phyloP scores from a whole-genome alignment of 2,329 filamentous ascomycete genomes.

The Pseudocercospora cruenta region DNA sequence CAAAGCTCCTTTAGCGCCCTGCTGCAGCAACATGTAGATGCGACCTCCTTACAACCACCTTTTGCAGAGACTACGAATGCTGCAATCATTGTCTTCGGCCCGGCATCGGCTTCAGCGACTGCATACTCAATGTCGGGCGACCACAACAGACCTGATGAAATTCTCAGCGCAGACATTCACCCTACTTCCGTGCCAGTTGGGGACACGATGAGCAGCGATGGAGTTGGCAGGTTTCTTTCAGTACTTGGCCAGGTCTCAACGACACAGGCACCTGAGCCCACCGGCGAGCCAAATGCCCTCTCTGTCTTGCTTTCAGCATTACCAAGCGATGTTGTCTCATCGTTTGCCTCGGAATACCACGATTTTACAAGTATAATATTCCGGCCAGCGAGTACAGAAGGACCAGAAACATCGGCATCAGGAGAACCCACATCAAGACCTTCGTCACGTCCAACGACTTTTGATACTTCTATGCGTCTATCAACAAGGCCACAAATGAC shows the following conservation, averaged over 20 bases:
- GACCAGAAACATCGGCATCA: not conserved
- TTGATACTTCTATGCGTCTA: not conserved
- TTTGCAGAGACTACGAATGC: not conserved
- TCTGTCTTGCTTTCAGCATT: slow-evolving; percentile 16
- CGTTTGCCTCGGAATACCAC: slow-evolving; percentile 15
- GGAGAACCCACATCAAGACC: not conserved
- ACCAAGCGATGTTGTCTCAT: slow-evolving; percentile 16
- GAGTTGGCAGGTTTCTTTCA: not conserved
- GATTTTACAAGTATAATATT: not conserved
- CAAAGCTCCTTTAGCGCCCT: slow-evolving; percentile 1
- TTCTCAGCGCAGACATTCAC: not conserved
- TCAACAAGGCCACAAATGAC: not conserved
- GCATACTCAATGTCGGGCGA: slow-evolving; percentile 3
- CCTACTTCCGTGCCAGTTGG: not conserved
- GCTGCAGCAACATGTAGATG: not conserved
- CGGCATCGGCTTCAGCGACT: not conserved
- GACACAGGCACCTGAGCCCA: slow-evolving; percentile 8
- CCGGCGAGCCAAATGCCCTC: slow-evolving; percentile 14
- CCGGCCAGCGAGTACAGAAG: not conserved
- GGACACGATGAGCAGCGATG: not conserved
- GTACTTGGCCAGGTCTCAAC: not conserved
- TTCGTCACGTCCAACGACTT: not conserved
- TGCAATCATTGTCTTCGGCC: not conserved
- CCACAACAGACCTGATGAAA: slow-evolving; percentile 1
- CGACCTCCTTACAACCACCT: not conserved